These are phyloP conservation scores for Abelmoschus esculentus DNA, from an alignment of 345 rosid species.

Conservation along the genomic window DNA sequence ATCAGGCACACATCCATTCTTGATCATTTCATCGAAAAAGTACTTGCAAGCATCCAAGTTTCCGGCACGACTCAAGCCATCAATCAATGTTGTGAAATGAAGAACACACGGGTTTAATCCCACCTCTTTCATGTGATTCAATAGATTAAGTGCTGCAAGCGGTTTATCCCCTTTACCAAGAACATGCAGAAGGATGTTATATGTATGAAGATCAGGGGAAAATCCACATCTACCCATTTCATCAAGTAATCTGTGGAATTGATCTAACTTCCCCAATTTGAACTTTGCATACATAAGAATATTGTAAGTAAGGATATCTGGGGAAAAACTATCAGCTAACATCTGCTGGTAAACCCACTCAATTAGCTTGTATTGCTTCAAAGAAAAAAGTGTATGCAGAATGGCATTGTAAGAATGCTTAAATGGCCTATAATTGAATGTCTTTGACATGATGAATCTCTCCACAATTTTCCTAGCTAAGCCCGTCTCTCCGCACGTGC, in stretches of 20 bases:
- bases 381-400: slow-evolving; percentile 44
- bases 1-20: slow-evolving; percentile 58
- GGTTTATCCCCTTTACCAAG: slow-evolving; percentile 81
- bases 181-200: slow-evolving; percentile 71
- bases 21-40: slow-evolving; percentile 68
- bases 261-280: slow-evolving; percentile 61
- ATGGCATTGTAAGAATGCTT: slow-evolving; percentile 76
- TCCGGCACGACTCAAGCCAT: slow-evolving; percentile 83
- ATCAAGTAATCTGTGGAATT: slow-evolving; percentile 61
- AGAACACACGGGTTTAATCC: slow-evolving; percentile 56
- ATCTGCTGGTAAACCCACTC: slow-evolving; percentile 85
- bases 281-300: slow-evolving; percentile 61
- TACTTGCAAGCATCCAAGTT: slow-evolving; percentile 74
- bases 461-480: slow-evolving; percentile 61
- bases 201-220: slow-evolving; percentile 72
- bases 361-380: slow-evolving; percentile 61
- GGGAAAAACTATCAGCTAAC: slow-evolving; percentile 49
- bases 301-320: slow-evolving; percentile 68
- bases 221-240: slow-evolving; percentile 61
- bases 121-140: slow-evolving; percentile 75
- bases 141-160: slow-evolving; percentile 60
- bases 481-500: slow-evolving; percentile 72
- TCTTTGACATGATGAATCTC: slow-evolving; percentile 70
- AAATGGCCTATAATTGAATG: slow-evolving; percentile 65
- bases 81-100: slow-evolving; percentile 85